Evolutionary conservation across 768 basidiomycete genomes (phyloP).

Genomic region (Boletus pseudopeckii): DNA sequence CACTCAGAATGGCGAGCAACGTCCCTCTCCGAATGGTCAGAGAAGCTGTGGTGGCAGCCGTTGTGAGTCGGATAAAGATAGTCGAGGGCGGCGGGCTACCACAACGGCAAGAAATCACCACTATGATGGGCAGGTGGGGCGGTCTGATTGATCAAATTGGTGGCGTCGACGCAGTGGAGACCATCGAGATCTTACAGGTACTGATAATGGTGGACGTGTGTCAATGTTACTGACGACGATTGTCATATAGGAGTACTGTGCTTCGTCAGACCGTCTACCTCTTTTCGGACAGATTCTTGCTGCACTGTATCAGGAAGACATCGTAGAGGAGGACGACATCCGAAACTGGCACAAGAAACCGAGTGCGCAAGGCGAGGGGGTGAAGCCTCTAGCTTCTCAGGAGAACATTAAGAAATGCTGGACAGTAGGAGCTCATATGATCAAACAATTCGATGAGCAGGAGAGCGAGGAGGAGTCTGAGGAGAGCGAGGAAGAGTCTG

Average conservation of each 20-base stretch:
- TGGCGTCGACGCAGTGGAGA: conserved; percentile 79
- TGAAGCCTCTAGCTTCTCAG: conserved; percentile 36
- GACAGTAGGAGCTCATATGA: conserved; percentile 68
- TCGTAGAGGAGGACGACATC: conserved; percentile 88
- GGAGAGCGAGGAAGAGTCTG: conserved; percentile 24
- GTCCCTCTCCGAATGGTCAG: conserved; percentile 83
- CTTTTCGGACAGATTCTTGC: conserved; percentile 85
- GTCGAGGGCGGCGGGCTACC: conserved; percentile 51
- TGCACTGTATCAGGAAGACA: conserved; percentile 86
- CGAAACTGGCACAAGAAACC: conserved; percentile 76
- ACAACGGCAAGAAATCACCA: conserved; percentile 64
- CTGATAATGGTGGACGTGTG: background rate
- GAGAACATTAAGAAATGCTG: conserved; percentile 68
- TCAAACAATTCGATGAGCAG: conserved; percentile 78
- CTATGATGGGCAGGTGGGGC: conserved; percentile 77
- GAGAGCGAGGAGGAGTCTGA: conserved; percentile 52
- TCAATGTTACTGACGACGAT: background rate
- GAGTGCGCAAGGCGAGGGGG: conserved; percentile 49
- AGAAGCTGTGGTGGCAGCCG: conserved; percentile 82
- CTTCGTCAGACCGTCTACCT: conserved; percentile 56
- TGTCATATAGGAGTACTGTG: conserved; percentile 56
- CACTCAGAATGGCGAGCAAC: conserved; percentile 94
- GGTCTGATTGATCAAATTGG: conserved; percentile 76
- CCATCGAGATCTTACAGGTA: conserved; percentile 76
- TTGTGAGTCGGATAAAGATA: conserved; percentile 70